Evolutionary conservation across 352 stramenopile genomes (phyloP), one percentile per base, ranked within the genome.

Genomic region (Globisporangium abappressorium): DNA sequence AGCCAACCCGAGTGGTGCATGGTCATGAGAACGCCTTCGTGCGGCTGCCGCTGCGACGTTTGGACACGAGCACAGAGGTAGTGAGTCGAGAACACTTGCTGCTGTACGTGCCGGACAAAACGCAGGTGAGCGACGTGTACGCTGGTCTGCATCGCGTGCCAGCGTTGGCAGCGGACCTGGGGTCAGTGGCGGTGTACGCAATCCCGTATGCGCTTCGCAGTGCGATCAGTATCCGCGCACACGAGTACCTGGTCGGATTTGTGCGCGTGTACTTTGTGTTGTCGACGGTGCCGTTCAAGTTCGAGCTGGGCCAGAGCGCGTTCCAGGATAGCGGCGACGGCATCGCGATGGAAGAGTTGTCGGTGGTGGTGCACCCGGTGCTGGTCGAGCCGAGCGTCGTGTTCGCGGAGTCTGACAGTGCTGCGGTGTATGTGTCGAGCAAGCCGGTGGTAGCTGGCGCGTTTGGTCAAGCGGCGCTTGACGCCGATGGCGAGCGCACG

Each of bases 291-390:
- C 36, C 36, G 36, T 83, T 84, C 49, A 75, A 80, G 54, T 76
- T 87, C 57, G 56, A 54, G 4, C 36, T 73, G 7, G 79, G 72
- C 49, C 65, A 64, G 49, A 80, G 67, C 8, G 77, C 75, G 5
- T 81, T 76, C 49, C 57, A 75, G 61, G 63, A 64, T n/a, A 24
- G 26, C 1, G 75, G 59, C 6, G 75, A 84, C 26, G 79, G 79
- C 12, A 78, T 87, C 56, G 57, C 63, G 2, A 68, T 87, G 4
- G 66, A 78, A 58, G 77, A 84, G 34, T 64, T 84, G 6, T 75
- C 79, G 34, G 47, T 84, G 11, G 18, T 66, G 20, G 58, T 84
- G 53, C 71, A 80, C n/a, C 76, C 76, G 1, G 67, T 74, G 36
- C 22, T 60, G 7, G 11, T 68, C 7, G 38, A 38, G 36, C 12